phyloP scores from a whole-genome alignment of 352 stramenopile genomes.

The Phytopythium cucurbitacearum region DNA sequence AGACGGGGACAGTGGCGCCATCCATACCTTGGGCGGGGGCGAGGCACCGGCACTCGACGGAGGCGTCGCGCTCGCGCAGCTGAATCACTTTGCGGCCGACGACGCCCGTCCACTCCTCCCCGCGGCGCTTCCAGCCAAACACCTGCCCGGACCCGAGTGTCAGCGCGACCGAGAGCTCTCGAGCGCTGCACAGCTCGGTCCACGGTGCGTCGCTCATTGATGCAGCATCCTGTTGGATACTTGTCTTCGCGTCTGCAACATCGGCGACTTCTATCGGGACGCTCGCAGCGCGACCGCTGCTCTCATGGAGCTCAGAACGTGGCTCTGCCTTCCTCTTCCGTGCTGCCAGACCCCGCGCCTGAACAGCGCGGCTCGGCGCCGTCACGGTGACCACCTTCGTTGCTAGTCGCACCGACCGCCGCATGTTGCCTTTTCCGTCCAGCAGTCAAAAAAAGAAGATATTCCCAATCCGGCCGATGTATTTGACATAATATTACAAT shows the following conservation, averaged over 20 bases:
- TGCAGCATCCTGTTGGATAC: too few relatives aligned
- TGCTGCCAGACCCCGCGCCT: too few relatives aligned
- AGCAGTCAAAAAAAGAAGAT: too few relatives aligned
- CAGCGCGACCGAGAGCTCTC: constrained; percentile 39
- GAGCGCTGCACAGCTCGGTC: constrained; percentile 29
- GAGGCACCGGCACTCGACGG: constrained; percentile 55
- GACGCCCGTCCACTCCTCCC: constrained; percentile 50
- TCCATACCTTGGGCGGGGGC: constrained; percentile 48
- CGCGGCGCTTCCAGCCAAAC: constrained; percentile 27
- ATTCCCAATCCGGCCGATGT: too few relatives aligned
- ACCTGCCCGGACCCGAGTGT: constrained; percentile 51
- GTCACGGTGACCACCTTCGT: background rate
- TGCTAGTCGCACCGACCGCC: constrained; percentile 4
- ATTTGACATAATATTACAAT: too few relatives aligned
- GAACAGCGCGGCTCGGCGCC: background rate
- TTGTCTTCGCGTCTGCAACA: too few relatives aligned
- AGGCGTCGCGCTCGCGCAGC: constrained; percentile 31
- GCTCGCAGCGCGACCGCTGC: too few relatives aligned
- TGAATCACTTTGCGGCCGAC: constrained; percentile 38
- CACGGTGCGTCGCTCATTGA: constrained; percentile 20
- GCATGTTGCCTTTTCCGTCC: background rate
- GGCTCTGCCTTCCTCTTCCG: too few relatives aligned
- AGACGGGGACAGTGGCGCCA: background rate
- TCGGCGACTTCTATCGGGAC: too few relatives aligned
- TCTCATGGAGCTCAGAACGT: too few relatives aligned